These are phyloP conservation scores for Pontederia paniculata DNA, from an alignment of 176 grass and related monocot species.

Conservation along the genomic window DNA sequence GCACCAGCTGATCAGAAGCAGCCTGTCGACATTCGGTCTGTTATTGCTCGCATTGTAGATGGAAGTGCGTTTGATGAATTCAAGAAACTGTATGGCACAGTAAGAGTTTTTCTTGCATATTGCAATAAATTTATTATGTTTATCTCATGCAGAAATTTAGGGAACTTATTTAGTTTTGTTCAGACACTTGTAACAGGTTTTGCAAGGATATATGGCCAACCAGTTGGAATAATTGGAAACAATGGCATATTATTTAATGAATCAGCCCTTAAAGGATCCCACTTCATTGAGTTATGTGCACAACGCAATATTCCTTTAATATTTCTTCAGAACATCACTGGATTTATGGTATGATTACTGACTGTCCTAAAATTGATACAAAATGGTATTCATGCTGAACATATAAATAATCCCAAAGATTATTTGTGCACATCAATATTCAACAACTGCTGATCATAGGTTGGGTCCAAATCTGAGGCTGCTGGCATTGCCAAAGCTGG, in stretches of 20 bases:
- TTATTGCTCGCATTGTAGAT: slow-evolving; percentile 80
- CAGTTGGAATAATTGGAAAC: slow-evolving; percentile 93
- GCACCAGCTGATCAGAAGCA: slow-evolving; percentile 79
- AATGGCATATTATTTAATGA: slow-evolving; percentile 96
- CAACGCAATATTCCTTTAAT: slow-evolving; percentile 97
- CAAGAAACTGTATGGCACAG: slow-evolving; percentile 92
- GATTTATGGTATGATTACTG: slow-evolving; percentile 68
- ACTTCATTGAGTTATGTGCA: slow-evolving; percentile 93
- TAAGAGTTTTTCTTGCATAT: slow-evolving; percentile 34
- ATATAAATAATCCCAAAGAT: too few species aligned
- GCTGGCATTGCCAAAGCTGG: slow-evolving; percentile 92
- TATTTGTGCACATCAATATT: not conserved
- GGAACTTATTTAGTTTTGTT: slow-evolving; percentile 19
- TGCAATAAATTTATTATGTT: slow-evolving; percentile 13
- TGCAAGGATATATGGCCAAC: slow-evolving; percentile 77
- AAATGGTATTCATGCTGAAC: too few species aligned
- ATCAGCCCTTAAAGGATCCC: slow-evolving; percentile 83
- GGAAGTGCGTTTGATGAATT: slow-evolving; percentile 97
- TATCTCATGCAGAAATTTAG: not conserved
- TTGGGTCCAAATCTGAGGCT: slow-evolving; percentile 92
- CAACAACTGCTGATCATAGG: slow-evolving; percentile 28
- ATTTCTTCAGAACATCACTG: slow-evolving; percentile 99
- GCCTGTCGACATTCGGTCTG: slow-evolving; percentile 69
- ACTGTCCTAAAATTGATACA: slow-evolving; percentile 4
- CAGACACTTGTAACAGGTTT: slow-evolving; percentile 97